Evolutionary conservation across 2,329 filamentous ascomycete genomes (phyloP), one percentile per base, ranked within the genome.

Genomic region (Hypocrella siamensis): DNA sequence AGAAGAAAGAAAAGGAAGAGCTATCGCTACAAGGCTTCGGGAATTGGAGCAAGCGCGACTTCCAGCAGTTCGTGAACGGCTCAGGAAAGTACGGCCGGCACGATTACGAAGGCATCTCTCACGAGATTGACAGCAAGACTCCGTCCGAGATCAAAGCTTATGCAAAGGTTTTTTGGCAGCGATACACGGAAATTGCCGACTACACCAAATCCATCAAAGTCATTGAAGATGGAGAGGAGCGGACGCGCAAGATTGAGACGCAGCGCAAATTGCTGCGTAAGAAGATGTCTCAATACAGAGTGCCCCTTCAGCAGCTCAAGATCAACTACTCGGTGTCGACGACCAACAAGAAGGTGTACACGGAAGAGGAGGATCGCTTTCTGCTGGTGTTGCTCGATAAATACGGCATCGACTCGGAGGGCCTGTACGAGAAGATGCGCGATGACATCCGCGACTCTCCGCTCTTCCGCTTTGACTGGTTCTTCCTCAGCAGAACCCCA

Each of bases 291-390:
- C 83, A 90, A 64, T 96, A 93, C 52, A 80, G 90, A n/a, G 88
- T 96, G 31, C 92, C 90, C 17, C 68, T 98, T 12, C 90, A 98
- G 54, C 90, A 98, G 56, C 75, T 98, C 47, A 93, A 93, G 65
- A 85, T 98, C 62, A 96, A 93, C 60, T 98, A 98, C 57, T 93
- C 86, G 0, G 90, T 98, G 18, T 93, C 85, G 6, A 98, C 90
- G 3, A 98, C 92, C 8, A 98, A 98, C 70, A 98, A 98, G 64
- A 98, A 98, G 62, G 86, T 98, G 1, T 98, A 98, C 53, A 96
- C 86, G 0, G 92, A 98, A 52, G 90, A 98, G 51, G 90, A 98
- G 54, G 90, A 98, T 51, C 75, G 90, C 4, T 98, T 98, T 58
- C 58, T 98, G 32, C 67, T 98, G 21, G 88, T 98, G 31, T 79